Percentiles rank a stretch among this genome's conserved stretches.
Conservation (phyloP, 1,284 basidiomycete species). For the Microbotryomycetes sp. region DNA sequence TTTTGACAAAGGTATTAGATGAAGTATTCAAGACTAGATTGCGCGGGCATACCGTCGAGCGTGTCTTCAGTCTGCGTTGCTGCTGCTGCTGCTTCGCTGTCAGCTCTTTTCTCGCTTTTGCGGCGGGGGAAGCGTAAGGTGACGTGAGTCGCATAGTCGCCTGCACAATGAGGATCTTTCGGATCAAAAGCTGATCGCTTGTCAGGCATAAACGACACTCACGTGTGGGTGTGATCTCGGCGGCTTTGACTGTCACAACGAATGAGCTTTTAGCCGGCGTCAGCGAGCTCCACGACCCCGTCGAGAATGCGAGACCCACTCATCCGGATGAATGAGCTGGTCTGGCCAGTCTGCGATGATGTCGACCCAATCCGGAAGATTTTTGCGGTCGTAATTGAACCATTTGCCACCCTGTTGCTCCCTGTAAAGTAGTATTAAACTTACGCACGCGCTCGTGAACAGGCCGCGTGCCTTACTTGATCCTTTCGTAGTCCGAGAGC, state of each 20-base stretch:
- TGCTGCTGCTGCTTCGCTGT: no score
- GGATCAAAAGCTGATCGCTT: not conserved
- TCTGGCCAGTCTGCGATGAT: conserved; percentile 37
- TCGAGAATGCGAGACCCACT: conserved; percentile 33
- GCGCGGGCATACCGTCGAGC: not conserved
- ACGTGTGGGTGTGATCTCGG: conserved; percentile 72
- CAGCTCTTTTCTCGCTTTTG: not conserved
- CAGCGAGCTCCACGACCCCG: not conserved
- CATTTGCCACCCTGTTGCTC: conserved; percentile 41
- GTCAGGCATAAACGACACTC: conserved; percentile 15
- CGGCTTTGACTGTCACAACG: conserved; percentile 80
- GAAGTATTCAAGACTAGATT: no score
- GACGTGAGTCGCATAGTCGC: conserved; percentile 33
- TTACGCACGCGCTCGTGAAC: no score
- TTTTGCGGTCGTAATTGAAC: conserved; percentile 40
- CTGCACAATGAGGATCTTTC: not conserved
- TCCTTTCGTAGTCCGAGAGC: conserved; percentile 73
- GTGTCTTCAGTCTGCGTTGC: not conserved
- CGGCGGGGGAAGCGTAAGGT: conserved; percentile 35
- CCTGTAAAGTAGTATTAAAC: conserved; percentile 37
- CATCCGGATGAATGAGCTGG: conserved; percentile 43
- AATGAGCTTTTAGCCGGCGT: conserved; percentile 55
- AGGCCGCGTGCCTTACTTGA: conserved; percentile 42
- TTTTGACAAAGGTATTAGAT: no score
- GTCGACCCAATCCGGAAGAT: conserved; percentile 39